These are phyloP conservation scores for Talaromyces verruculosus DNA, from an alignment of 2,329 filamentous ascomycete species.

Conservation along the genomic window DNA sequence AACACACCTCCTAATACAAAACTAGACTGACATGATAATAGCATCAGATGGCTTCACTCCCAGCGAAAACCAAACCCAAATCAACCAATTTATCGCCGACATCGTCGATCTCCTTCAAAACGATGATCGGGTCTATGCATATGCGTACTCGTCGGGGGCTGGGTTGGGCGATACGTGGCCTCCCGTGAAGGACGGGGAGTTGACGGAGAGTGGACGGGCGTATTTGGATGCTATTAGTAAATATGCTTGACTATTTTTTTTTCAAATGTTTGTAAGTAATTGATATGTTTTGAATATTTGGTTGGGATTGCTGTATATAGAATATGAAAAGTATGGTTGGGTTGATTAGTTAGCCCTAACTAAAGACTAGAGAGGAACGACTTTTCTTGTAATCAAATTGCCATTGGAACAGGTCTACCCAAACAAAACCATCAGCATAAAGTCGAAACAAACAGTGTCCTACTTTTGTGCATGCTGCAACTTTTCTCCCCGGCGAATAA, in stretches of 20 bases:
- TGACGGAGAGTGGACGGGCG: constrained; percentile 14
- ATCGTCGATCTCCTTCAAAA: constrained; percentile 13
- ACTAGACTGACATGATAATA: not conserved
- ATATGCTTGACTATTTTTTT: constrained; percentile 5
- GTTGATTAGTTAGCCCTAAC: not conserved
- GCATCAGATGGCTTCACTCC: constrained; percentile 10
- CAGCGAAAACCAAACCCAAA: constrained; percentile 13
- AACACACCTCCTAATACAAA: not conserved
- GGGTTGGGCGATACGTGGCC: constrained; percentile 16
- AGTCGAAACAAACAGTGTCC: not conserved
- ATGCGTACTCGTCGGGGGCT: constrained; percentile 8
- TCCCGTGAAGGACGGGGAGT: not conserved
- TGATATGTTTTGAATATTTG: no score
- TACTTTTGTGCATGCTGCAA: not conserved
- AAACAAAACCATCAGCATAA: not conserved
- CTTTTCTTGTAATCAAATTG: not conserved
- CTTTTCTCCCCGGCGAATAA: not conserved
- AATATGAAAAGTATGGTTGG: not conserved
- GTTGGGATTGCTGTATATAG: not conserved
- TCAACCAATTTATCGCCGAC: constrained; percentile 14
- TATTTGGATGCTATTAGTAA: constrained; percentile 18
- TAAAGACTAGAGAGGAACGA: not conserved
- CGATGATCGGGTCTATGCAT: constrained; percentile 17
- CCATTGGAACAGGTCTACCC: not conserved
- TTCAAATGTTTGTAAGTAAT: no score